Percentiles rank a stretch among this genome's conserved stretches.
Evolutionary conservation across 768 basidiomycete genomes (phyloP).

Genomic region (Ramaria rubella): DNA sequence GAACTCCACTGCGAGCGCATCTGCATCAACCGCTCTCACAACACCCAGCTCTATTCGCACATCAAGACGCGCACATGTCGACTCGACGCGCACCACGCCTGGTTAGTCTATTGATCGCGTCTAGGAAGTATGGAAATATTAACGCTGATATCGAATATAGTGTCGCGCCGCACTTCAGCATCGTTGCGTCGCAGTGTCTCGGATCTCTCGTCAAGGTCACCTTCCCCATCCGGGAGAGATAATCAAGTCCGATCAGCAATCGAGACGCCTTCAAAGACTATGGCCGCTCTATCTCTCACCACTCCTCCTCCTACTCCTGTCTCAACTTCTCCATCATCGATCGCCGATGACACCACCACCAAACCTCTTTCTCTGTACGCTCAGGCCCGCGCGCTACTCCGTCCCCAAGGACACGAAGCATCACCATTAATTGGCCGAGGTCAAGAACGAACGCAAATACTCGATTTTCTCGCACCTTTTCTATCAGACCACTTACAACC

Average conservation of each 20-base stretch:
- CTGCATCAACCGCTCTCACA: neutral
- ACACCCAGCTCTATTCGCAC: neutral
- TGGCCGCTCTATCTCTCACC: slow-evolving; percentile 38
- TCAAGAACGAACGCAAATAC: slow-evolving; percentile 51
- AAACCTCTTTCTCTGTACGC: slow-evolving; percentile 25
- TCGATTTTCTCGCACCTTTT: slow-evolving; percentile 54
- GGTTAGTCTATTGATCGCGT: neutral
- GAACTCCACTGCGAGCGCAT: neutral
- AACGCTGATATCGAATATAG: neutral
- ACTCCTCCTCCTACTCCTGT: slow-evolving; percentile 64
- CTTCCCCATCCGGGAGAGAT: neutral
- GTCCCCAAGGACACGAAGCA: slow-evolving; percentile 58
- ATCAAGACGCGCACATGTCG: neutral
- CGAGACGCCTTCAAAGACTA: slow-evolving; percentile 39
- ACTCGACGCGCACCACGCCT: neutral
- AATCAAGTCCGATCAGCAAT: slow-evolving; percentile 33
- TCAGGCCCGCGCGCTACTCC: slow-evolving; percentile 63
- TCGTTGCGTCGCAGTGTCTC: neutral
- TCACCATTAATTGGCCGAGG: slow-evolving; percentile 56
- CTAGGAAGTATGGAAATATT: neutral
- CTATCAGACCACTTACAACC: slow-evolving; percentile 27
- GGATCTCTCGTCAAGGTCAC: neutral
- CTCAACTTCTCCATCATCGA: slow-evolving; percentile 28
- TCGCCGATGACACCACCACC: slow-evolving; percentile 19
- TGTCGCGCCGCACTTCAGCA: neutral